Base-by-base conservation (phyloP, 495 filamentous ascomycete species). In the Geopyxis carbonaria region DNA sequence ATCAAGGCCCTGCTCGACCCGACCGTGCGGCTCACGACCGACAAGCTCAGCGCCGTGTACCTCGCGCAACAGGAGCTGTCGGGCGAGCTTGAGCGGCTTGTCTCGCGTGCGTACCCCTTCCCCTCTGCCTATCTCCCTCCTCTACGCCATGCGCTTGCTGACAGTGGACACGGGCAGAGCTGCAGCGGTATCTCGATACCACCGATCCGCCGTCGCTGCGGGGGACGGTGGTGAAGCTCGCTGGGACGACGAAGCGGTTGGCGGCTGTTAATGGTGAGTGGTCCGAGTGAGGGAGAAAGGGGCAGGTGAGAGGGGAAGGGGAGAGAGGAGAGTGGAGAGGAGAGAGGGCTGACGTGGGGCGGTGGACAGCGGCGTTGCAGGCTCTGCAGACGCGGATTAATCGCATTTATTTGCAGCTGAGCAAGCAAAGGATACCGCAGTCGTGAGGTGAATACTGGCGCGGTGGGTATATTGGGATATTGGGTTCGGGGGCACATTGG, bases 131-230 rank as follows among this genome's bases (percentile, higher is more conserved):
- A 28, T 28, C 7, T 28, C 7, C 25, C 25, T 28, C 7, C 25
- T n/a, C 25, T 28, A 7, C 31, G 31, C 8, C 8, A 28, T 7
- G 13, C 7, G 13, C 7, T 28, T 28, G 31, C 8, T 6, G 31
- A 9, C 16, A 34, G 16, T 2, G 18, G 8, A 11, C n/a, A n/a
- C n/a, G n/a, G 1, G 7, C 10, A 55, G 51, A 55, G 32, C 36
- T 55, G 13, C 51, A 55, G 18, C 21, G 39, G 31, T 56, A 56
- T 24, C 42, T 56, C 4, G 51, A 56, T 10, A 47, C 43, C 11
- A 55, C 52, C 14, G 52, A 56, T 7, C 52, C 52, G 4, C 52
- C 52, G 7, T 38, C 43, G 15, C 29, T 56, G 21, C 45, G 54
- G 20, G 24, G 36, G 13, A 56, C 52, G 15, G 51, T 56, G 9